A percentile compares a stretch with the other conserved stretches of the same genome.
These are phyloP conservation scores for Sclerotinia subarctica DNA, from an alignment of 2,329 filamentous ascomycete genomes.

Conservation along the genomic window DNA sequence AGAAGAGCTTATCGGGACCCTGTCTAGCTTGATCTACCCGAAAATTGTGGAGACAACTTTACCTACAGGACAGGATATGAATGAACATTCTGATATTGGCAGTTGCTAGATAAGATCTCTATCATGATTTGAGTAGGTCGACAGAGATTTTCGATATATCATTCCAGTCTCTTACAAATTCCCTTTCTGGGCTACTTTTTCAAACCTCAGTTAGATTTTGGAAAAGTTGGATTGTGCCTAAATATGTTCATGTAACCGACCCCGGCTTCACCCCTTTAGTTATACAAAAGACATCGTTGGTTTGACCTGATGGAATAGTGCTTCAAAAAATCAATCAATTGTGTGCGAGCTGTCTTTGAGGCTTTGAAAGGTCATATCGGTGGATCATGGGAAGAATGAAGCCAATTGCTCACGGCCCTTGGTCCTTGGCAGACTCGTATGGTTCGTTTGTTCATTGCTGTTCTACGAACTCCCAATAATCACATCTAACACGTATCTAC, in stretches of 20 bases:
- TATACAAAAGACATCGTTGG: conserved; percentile 4
- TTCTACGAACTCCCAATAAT: not conserved
- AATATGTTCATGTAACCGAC: conserved; percentile 7
- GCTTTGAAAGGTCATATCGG: not conserved
- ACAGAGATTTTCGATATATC: not conserved
- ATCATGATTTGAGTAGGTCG: not conserved
- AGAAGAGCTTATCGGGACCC: not conserved
- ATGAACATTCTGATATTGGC: conserved; percentile 6
- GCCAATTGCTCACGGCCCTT: conserved; percentile 23
- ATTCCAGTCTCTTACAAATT: not conserved
- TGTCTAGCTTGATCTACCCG: conserved; percentile 8
- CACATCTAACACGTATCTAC: conserved; percentile 15
- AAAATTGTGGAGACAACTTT: conserved; percentile 16
- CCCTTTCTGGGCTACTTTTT: not conserved
- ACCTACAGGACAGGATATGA: not conserved
- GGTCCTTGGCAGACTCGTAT: conserved; percentile 38
- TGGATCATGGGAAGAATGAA: conserved; percentile 27
- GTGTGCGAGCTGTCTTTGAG: not conserved
- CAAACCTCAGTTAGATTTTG: not conserved
- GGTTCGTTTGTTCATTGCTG: conserved; percentile 25
- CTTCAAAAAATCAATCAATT: not conserved
- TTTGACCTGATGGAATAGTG: not conserved
- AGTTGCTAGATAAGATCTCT: not conserved
- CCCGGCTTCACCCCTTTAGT: not conserved
- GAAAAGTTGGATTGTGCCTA: conserved; percentile 9